A percentile compares a stretch with the other conserved stretches of the same genome.
phyloP scores from a whole-genome alignment of 1,284 basidiomycete species.

The Apiotrichum sp. region DNA sequence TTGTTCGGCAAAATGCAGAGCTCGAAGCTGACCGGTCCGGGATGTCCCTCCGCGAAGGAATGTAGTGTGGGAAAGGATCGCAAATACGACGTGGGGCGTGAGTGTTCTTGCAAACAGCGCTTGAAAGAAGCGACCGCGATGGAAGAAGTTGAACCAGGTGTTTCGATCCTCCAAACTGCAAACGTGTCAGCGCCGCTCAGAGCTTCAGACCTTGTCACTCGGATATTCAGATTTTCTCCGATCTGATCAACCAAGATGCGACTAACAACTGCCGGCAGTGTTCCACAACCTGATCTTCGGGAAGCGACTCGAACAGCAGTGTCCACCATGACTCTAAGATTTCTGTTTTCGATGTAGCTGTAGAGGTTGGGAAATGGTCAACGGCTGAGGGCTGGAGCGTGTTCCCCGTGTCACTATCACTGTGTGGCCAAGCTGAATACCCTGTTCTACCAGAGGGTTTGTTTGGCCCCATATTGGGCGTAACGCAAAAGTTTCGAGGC shows the following conservation, averaged over 20 bases:
- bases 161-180: constrained; percentile 18
- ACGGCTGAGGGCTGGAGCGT: too few relatives aligned
- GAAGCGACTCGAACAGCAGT: neutral
- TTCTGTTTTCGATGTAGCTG: neutral
- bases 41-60: constrained; percentile 21
- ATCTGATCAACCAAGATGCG: neutral
- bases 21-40: constrained; percentile 16
- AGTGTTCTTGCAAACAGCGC: constrained; percentile 8
- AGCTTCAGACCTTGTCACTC: too few relatives aligned
- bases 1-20: constrained; percentile 23
- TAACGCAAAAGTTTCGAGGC: constrained; percentile 2
- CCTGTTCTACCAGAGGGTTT: neutral
- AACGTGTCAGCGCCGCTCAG: too few relatives aligned
- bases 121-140: constrained; percentile 21
- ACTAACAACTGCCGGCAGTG: constrained; percentile 1
- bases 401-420: too few relatives aligned
- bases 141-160: constrained; percentile 25
- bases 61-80: constrained; percentile 26
- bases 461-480: neutral
- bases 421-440: too few relatives aligned
- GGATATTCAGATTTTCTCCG: neutral
- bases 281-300: neutral
- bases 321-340: constrained; percentile 3
- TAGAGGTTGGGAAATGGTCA: too few relatives aligned
- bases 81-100: constrained; percentile 23